Evolutionary conservation across 768 basidiomycete species (phyloP), one percentile per base, ranked within the genome.

Genomic region (Boletellus ananiceps): DNA sequence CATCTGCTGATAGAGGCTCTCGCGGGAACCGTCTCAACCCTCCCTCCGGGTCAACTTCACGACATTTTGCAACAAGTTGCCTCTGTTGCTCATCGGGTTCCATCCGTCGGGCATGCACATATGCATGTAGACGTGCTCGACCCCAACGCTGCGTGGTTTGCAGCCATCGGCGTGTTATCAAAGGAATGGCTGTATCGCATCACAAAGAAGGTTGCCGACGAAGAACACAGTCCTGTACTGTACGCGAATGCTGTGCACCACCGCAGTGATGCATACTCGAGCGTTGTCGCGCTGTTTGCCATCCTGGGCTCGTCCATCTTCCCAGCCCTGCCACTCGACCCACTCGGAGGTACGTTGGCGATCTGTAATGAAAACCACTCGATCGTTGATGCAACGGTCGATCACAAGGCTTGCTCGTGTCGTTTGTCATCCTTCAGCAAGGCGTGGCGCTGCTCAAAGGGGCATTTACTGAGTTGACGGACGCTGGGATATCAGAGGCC

Each of bases 231-330:
- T 60, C 89, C 91, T 4, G 96, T 99, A 0, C 70, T 99, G 45
- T 73, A 86, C 16, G 96, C 96, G n/a, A 99, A 98, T 65, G 96
- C 95, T 6, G 78, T 93, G 48, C 95, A 98, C 66, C 96, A 99
- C 69, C 81, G 96, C n/a, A 93, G 90, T 55, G 96, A 99, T 66
- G 93, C 92, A 6, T 92, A 93, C 62, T 93, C 93, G 3, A 94
- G 93, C 58, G 57, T 86, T 42, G 92, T 99, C 46, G 93, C 94
- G 11, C 80, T 98, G 47, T 78, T 87, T 40, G 94, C 95, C 14
- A 99, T 99, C 61, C 69, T 98, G 8, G 93, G 94, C 12, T 90
- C 86, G 9, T 89, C 89, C 74, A 74, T 82, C 56, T 88, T 88
- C 66, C 93, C 93, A 14, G 74, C 80, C n/a, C 63, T 90, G 46